These are phyloP conservation scores for Cryphonectria parasitica DNA, from an alignment of 2,329 filamentous ascomycete species.

Conservation along the genomic window DNA sequence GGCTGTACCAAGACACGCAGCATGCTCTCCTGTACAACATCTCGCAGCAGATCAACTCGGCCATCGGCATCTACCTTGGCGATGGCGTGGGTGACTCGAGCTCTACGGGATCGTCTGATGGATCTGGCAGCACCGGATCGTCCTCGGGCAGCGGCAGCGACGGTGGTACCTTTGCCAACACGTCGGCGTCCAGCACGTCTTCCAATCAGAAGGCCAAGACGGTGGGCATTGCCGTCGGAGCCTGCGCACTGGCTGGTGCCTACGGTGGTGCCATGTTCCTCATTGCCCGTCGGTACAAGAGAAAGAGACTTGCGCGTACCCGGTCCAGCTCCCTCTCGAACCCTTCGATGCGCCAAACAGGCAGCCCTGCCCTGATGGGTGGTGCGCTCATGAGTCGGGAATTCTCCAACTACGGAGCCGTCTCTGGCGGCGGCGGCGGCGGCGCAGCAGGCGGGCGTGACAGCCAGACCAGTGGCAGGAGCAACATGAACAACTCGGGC, in stretches of 20 bases:
- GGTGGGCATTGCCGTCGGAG: constrained; percentile 74
- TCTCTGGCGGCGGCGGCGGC: constrained; percentile 26
- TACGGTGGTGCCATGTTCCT: constrained; percentile 96
- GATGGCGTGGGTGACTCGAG: constrained; percentile 43
- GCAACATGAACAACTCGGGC: constrained; percentile 56
- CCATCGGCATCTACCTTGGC: constrained; percentile 68
- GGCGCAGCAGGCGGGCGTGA: constrained; percentile 49
- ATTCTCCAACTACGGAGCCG: constrained; percentile 58
- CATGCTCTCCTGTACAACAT: constrained; percentile 67
- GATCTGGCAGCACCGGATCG: constrained; percentile 44
- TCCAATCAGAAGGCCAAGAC: constrained; percentile 66
- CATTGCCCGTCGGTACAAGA: constrained; percentile 86
- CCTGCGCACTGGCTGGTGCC: constrained; percentile 77
- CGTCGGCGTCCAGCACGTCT: constrained; percentile 45
- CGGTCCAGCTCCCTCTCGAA: constrained; percentile 74
- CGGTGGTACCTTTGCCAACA: constrained; percentile 40
- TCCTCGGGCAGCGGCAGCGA: constrained; percentile 38
- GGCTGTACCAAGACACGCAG: constrained; percentile 72
- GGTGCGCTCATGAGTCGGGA: constrained; percentile 65
- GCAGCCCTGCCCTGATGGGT: constrained; percentile 70
- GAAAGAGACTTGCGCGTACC: constrained; percentile 77
- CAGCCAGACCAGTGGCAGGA: constrained; percentile 69
- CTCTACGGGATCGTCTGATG: constrained; percentile 39
- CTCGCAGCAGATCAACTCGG: constrained; percentile 80
- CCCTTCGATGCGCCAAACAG: constrained; percentile 58